A percentile compares a stretch with the other conserved stretches of the same genome.
phyloP scores from a whole-genome alignment of 805 yeast genomes.

The Wickerhamomyces chaumierensis region DNA sequence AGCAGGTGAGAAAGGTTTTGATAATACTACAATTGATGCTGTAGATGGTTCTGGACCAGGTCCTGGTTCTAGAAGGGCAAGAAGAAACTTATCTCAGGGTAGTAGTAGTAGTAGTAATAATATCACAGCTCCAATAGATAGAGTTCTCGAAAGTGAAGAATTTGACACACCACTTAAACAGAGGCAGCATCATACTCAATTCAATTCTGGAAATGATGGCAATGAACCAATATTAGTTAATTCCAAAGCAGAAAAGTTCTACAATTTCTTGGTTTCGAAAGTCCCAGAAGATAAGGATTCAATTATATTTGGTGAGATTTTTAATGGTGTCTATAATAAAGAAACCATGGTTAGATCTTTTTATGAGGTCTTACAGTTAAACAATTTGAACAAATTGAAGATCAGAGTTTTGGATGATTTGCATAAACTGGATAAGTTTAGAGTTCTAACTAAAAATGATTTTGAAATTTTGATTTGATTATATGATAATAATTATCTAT shows the following conservation, averaged over 20 bases:
- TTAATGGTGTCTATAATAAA: slow-evolving; percentile 6
- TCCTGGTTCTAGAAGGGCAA: slow-evolving; percentile 3
- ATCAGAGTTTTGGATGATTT: slow-evolving; percentile 1
- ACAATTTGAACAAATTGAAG: slow-evolving; percentile 11
- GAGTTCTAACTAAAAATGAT: slow-evolving; percentile 6
- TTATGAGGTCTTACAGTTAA: slow-evolving; percentile 17
- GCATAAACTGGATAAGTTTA: slow-evolving; percentile 1
- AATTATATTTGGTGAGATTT: slow-evolving; percentile 10
- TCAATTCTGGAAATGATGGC: slow-evolving; percentile 10
- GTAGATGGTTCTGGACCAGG: not conserved
- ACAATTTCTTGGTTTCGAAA: slow-evolving; percentile 1
- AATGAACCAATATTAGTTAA: slow-evolving; percentile 5
- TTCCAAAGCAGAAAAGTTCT: slow-evolving; percentile 1
- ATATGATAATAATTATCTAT: no score
- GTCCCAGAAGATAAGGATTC: not conserved
- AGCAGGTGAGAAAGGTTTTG: slow-evolving; percentile 4
- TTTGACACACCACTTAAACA: not conserved
- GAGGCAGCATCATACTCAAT: slow-evolving; percentile 1
- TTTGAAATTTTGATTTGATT: slow-evolving; percentile 2
- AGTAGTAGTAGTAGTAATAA: no score
- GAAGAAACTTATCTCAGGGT: slow-evolving; percentile 9
- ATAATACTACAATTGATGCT: slow-evolving; percentile 2
- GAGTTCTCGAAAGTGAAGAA: not conserved
- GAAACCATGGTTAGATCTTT: slow-evolving; percentile 15
- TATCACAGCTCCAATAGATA: not conserved